Evolutionary conservation across 345 rosid genomes (phyloP).

Genomic region (Eucalyptus pauciflora): DNA sequence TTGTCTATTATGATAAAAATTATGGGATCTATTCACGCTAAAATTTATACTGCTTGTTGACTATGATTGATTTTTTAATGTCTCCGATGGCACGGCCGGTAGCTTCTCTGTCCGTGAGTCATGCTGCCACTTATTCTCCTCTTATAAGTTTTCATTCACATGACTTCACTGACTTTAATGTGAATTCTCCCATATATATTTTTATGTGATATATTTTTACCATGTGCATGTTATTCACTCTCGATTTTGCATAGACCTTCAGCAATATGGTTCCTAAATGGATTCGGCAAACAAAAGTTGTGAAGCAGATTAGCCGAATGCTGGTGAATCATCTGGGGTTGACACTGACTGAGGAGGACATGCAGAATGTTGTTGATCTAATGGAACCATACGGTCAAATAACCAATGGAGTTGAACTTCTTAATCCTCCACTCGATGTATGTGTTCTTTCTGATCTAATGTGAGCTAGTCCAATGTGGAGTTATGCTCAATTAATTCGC

Average conservation of each 20-base stretch:
- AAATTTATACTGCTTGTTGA: not conserved
- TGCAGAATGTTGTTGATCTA: constrained; percentile 83
- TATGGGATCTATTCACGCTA: not conserved
- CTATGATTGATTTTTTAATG: not conserved
- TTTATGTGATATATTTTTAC: not conserved
- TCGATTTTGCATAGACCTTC: constrained; percentile 48
- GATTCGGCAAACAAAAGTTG: constrained; percentile 50
- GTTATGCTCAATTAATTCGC: not conserved
- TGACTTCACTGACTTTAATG: not conserved
- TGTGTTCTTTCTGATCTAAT: not conserved
- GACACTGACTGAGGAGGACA: constrained; percentile 63
- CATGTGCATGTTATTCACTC: not conserved
- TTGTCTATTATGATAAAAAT: not conserved
- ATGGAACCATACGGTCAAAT: constrained; percentile 98
- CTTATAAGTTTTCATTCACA: not conserved
- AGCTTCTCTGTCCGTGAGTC: not conserved
- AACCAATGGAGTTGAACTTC: constrained; percentile 78
- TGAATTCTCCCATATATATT: not conserved
- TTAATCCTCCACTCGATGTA: constrained; percentile 76
- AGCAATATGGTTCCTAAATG: constrained; percentile 51
- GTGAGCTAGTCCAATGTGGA: not conserved
- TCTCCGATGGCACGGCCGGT: not conserved
- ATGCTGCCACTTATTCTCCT: not conserved
- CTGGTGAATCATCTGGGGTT: constrained; percentile 93
- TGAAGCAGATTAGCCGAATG: constrained; percentile 47